These are phyloP conservation scores for Drechslerella stenobrocha DNA, from an alignment of 2,329 filamentous ascomycete genomes.

Conservation along the genomic window DNA sequence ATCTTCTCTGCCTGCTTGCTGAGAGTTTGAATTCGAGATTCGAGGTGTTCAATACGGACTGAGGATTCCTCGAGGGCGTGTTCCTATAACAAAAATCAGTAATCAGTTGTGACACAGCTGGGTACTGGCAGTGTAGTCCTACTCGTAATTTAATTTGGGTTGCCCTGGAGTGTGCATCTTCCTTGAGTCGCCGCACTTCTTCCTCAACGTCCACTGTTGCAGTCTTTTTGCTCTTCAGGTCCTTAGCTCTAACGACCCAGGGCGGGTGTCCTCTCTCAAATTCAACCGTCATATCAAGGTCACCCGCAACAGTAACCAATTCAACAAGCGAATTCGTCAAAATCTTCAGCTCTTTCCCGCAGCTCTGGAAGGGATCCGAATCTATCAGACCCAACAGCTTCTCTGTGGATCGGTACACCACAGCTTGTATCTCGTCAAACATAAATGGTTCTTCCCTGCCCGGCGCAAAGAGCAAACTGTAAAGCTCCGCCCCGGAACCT, in stretches of 20 bases:
- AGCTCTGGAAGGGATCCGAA: conserved; percentile 70
- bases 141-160: conserved; percentile 57
- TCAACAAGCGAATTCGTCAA: conserved; percentile 69
- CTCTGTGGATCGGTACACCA: conserved; percentile 64
- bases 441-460: conserved; percentile 69
- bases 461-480: conserved; percentile 67
- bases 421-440: conserved; percentile 67
- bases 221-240: conserved; percentile 79
- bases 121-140: background rate
- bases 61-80: conserved; percentile 81
- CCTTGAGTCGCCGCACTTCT: conserved; percentile 76
- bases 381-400: conserved; percentile 63
- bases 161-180: conserved; percentile 76
- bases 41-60: conserved; percentile 91
- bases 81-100: conserved; percentile 72
- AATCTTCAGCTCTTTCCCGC: conserved; percentile 68
- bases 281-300: conserved; percentile 73
- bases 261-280: conserved; percentile 76
- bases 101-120: background rate
- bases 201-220: conserved; percentile 81
- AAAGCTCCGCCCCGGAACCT: conserved; percentile 68
- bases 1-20: conserved; percentile 74
- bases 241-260: conserved; percentile 79
- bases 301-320: conserved; percentile 69
- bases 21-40: conserved; percentile 82